These are phyloP conservation scores for Aspergillus baeticus DNA, from an alignment of 495 filamentous ascomycete genomes.

Conservation along the genomic window DNA sequence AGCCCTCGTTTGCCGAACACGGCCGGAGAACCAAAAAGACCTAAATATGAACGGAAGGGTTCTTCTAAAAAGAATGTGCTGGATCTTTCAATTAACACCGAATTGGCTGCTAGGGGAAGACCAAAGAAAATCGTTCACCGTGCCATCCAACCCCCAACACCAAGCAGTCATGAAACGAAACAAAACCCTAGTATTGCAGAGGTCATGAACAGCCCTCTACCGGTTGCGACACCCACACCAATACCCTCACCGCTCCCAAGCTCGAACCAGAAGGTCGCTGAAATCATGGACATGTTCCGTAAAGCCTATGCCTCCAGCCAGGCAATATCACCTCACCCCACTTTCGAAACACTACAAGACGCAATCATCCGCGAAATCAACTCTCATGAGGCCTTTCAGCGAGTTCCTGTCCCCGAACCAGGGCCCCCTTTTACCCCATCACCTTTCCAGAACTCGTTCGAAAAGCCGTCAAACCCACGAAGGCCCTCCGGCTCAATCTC, in stretches of 20 bases:
- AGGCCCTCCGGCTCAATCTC: conserved; percentile 14
- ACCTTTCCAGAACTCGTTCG: conserved; percentile 24
- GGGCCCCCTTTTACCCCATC: conserved; percentile 41
- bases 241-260: conserved; percentile 16
- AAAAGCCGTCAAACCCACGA: conserved; percentile 9
- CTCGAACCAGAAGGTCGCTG: conserved; percentile 31
- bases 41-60: conserved; percentile 14
- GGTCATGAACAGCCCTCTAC: conserved; percentile 44
- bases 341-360: conserved; percentile 46
- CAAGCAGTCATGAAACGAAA: conserved; percentile 25
- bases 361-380: conserved; percentile 49
- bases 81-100: conserved; percentile 45
- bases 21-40: not conserved
- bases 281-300: conserved; percentile 47
- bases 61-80: conserved; percentile 38
- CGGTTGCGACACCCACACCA: conserved; percentile 25
- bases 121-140: conserved; percentile 36
- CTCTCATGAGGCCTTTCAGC: conserved; percentile 46
- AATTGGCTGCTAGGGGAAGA: conserved; percentile 32
- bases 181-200: conserved; percentile 43
- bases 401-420: conserved; percentile 33
- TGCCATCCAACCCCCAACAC: conserved; percentile 44
- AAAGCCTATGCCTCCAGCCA: conserved; percentile 36
- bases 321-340: conserved; percentile 34
- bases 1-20: not conserved